A percentile compares a stretch with the other conserved stretches of the same genome.
phyloP scores from a whole-genome alignment of 2,329 filamentous ascomycete genomes.

The Zymoseptoria brevis region DNA sequence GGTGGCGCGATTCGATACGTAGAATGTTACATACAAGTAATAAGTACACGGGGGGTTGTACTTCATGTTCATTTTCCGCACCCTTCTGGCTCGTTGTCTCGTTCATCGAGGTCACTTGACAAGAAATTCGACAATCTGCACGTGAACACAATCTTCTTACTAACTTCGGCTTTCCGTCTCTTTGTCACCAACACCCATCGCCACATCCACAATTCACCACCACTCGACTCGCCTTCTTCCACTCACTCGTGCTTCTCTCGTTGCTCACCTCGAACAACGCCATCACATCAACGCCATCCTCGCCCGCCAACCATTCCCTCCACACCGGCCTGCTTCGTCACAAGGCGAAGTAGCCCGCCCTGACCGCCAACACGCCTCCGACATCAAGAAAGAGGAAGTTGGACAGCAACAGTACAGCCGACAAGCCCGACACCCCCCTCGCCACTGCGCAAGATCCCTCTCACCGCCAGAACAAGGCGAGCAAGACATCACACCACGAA shows the following conservation, averaged over 20 bases:
- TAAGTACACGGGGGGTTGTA: too few species aligned
- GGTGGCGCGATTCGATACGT: too few species aligned
- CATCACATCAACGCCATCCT: neutral
- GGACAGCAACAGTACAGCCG: slow-evolving; percentile 17
- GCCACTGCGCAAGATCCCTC: slow-evolving; percentile 28
- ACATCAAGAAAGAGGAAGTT: slow-evolving; percentile 30
- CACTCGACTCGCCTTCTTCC: neutral
- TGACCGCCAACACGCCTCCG: slow-evolving; percentile 23
- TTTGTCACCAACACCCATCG: neutral
- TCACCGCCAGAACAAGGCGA: slow-evolving; percentile 26
- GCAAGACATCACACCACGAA: slow-evolving; percentile 28
- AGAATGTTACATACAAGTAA: too few species aligned
- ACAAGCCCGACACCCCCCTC: slow-evolving; percentile 10
- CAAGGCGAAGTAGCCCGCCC: slow-evolving; percentile 12
- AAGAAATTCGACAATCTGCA: too few species aligned
- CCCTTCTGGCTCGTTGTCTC: too few species aligned
- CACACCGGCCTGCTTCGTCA: slow-evolving; percentile 12
- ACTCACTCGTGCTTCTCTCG: neutral
- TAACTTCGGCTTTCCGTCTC: too few species aligned
- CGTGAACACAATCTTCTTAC: too few species aligned
- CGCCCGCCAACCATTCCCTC: neutral
- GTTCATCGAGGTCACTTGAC: too few species aligned
- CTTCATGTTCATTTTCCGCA: too few species aligned
- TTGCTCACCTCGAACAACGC: neutral
- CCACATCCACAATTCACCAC: neutral